Evolutionary conservation across 2,329 filamentous ascomycete species (phyloP), one percentile per base, ranked within the genome.

Genomic region (Clarireedia monteithiana): DNA sequence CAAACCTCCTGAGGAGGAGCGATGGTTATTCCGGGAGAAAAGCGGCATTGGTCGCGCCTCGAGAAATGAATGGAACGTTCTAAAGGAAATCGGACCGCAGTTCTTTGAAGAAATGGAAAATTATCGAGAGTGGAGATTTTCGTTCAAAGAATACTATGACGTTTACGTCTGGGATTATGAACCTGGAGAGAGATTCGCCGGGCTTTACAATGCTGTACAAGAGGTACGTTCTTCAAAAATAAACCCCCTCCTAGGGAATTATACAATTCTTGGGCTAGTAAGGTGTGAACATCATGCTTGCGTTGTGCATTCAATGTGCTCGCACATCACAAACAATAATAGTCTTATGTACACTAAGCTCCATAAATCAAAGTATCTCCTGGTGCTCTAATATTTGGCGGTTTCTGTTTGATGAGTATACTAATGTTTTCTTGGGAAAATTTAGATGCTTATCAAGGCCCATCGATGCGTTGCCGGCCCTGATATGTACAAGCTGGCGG

Each of bases 71-170:
- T 75, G 70, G 67, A 63, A 69, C 4, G 56, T 70, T n/a, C 47
- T 69, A 20, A 65, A 62, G 26, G 60, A 69, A 53, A 65, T 75
- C 36, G 70, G 69, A 1, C 64, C 68, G 1, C 57, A 64, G 5
- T 73, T 74, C 55, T 74, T 73, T 48, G 71, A 73, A 36, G 62
- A 68, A n/a, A 70, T 74, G 65, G 71, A 73, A 20, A 62, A 61
- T 14, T 55, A 60, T 7, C 62, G 71, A 26, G 62, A 69, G 20
- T 75, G 70, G 68, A 67, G 67, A 36, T 70, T 75, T 53, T 66
- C 68, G 3, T 75, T 75, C 58, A 67, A 71, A 10, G 71, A 75
- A 42, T 73, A 73, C 55, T 75, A 72, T 49, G 72, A 74, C 62
- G 63, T 75, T 38, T 72, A 72, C 48, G 63, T 76, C 7, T 74